Percentiles rank a stretch among this genome's conserved stretches.
Conservation (phyloP, 305 asterid genomes). For the Solanum hybrid region DNA sequence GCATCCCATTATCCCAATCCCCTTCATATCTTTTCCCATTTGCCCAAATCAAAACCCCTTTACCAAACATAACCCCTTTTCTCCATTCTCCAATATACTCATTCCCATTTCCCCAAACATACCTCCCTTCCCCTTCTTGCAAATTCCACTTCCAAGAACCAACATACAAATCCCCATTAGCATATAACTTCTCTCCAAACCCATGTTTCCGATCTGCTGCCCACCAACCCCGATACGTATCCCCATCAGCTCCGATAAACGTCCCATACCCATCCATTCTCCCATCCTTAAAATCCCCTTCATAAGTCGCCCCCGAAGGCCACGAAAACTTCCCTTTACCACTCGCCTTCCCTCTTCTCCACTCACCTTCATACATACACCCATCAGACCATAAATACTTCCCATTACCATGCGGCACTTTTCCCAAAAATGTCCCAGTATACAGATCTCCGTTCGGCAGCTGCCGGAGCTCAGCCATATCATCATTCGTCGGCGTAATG, state of each 20-base stretch:
- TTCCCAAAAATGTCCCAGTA: conserved; percentile 63
- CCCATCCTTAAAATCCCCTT: conserved; percentile 72
- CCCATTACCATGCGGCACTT: conserved; percentile 39
- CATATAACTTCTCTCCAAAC: conserved; percentile 24
- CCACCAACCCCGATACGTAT: conserved; percentile 37
- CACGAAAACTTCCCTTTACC: conserved; percentile 38
- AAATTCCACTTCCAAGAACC: conserved; percentile 36
- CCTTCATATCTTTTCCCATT: conserved; percentile 61
- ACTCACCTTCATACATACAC: conserved; percentile 38
- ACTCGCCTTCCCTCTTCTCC: conserved; percentile 34
- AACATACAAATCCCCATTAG: conserved; percentile 35
- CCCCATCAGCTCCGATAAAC: conserved; percentile 27
- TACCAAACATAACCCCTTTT: conserved; percentile 33
- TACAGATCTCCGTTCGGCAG: conserved; percentile 89
- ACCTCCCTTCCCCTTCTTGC: conserved; percentile 38
- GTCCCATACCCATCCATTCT: conserved; percentile 40
- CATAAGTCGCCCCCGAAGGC: conserved; percentile 42
- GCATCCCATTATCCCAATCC: conserved; percentile 71
- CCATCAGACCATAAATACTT: conserved; percentile 87
- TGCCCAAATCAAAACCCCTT: conserved; percentile 29
- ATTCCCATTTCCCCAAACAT: conserved; percentile 40
- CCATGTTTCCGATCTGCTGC: conserved; percentile 33
- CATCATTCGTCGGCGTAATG: neutral
- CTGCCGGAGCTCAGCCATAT: neutral
- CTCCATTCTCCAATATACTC: conserved; percentile 37